Base-by-base conservation (phyloP, 1,284 basidiomycete species). In the Malassezia sp. region DNA sequence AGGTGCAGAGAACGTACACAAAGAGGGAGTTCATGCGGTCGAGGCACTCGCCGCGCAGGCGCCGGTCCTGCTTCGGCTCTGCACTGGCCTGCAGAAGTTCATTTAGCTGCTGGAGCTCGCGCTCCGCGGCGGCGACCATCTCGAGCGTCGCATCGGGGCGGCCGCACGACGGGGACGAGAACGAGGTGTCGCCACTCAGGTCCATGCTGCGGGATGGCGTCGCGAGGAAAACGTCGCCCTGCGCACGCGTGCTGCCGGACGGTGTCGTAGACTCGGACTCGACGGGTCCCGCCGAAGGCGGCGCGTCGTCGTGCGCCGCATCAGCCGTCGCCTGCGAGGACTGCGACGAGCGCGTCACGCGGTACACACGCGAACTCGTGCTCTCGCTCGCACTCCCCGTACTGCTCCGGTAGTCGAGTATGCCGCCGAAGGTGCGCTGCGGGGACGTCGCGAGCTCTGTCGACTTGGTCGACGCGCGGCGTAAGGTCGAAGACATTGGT, bases 361-460 rank as follows among this genome's bases (percentile, higher is more conserved):
- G 22, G 24, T 38, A 27, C 18, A 12, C 23, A n/a, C 24, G 37
- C 26, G 7, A 6, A 11, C 11, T 11, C 15, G 23, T 22, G 7
- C 5, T n/a, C 23, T 41, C 22, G 10, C 38, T 31, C 17, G 38
- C n/a, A 11, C 28, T 30, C 10, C 30, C 35, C 8, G 27, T 28
- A 7, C 27, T 7, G n/a, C 40, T 20, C 5, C 36, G 15, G 38
- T 42, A 49, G 17, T 33, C 41, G 14, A 49, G 36, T 11, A 49
- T 33, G 27, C 46, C 40, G 15, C 46, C 40, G 10, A 36, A 42
- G 5, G 45, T 15, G 12, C 39, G 38, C 18, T 36, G 29, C 15
- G n/a, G 10, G 21, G 32, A 12, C 24, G 17, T 11, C 34, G 23
- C 17, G 20, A 31, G 32, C n/a, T n/a, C n/a, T n/a, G n/a, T n/a